Conservation (phyloP, 305 asterid genomes). For the Solanum hybrid region DNA sequence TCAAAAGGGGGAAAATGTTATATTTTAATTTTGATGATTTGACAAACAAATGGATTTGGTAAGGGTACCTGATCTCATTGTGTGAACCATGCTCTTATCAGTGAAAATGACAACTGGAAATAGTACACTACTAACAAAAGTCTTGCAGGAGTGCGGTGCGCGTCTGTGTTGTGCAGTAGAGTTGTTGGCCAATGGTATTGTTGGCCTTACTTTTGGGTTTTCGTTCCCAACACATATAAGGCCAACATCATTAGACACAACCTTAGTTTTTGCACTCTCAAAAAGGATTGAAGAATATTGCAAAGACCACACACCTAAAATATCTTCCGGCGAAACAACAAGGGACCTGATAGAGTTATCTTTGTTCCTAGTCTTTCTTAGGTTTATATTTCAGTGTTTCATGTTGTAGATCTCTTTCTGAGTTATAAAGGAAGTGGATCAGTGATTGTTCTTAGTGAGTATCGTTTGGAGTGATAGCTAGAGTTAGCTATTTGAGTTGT, state of each 20-base stretch:
- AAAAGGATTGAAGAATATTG: neutral
- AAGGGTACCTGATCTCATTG: neutral
- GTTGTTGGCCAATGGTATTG: neutral
- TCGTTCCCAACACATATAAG: neutral
- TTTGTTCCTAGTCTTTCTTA: neutral
- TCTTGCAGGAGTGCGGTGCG: neutral
- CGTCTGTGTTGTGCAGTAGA: neutral
- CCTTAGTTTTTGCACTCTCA: neutral
- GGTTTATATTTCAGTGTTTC: neutral
- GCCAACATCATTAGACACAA: neutral
- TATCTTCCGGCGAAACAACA: neutral
- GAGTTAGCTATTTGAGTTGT: neutral
- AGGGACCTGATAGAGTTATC: neutral
- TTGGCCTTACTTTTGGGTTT: neutral
- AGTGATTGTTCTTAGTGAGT: neutral
- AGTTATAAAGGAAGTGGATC: neutral
- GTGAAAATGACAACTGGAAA: neutral
- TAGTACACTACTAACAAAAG: neutral
- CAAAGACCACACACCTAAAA: neutral
- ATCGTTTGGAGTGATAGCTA: neutral
- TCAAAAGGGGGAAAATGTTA: neutral
- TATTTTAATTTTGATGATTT: neutral
- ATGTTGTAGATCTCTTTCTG: neutral
- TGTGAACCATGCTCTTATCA: neutral
- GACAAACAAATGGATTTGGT: neutral